phyloP scores from a whole-genome alignment of 2,329 filamentous ascomycete genomes.

The Cercospora beticola region DNA sequence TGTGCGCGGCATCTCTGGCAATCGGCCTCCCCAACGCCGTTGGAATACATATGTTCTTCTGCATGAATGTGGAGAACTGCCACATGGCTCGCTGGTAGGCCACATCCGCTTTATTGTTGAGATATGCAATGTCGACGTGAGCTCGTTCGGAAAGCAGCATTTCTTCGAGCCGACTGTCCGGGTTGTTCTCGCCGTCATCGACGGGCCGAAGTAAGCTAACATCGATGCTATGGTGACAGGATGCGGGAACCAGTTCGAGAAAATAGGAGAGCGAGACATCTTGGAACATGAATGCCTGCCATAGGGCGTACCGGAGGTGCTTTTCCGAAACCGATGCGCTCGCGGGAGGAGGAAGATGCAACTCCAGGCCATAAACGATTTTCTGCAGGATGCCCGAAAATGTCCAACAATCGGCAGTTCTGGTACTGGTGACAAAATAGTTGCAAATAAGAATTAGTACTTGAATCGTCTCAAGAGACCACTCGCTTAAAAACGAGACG shows the following conservation, averaged over 20 bases:
- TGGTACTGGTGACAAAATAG: slow-evolving; percentile 81
- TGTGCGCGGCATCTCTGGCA: background rate
- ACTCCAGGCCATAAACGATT: slow-evolving; percentile 76
- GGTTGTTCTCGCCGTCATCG: background rate
- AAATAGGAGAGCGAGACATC: slow-evolving; percentile 78
- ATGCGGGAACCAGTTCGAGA: slow-evolving; percentile 50
- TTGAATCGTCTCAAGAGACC: slow-evolving; percentile 57
- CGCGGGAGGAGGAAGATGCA: slow-evolving; percentile 75
- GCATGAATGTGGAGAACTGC: background rate
- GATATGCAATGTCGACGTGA: background rate
- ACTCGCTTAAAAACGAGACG: background rate
- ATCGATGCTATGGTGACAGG: background rate
- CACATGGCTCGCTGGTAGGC: background rate
- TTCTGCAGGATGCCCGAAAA: slow-evolving; percentile 74
- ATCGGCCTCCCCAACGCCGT: background rate
- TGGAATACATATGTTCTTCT: background rate
- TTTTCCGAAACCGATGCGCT: slow-evolving; percentile 59
- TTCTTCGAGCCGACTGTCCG: background rate
- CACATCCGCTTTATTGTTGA: background rate
- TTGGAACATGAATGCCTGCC: slow-evolving; percentile 76
- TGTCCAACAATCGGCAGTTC: slow-evolving; percentile 77
- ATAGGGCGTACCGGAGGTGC: slow-evolving; percentile 73
- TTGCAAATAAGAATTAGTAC: slow-evolving; percentile 78
- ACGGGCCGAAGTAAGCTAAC: background rate
- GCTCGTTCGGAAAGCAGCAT: background rate